Percentiles rank a stretch among this genome's conserved stretches.
Conservation (phyloP, 2,329 filamentous ascomycete species). For the Colletotrichum viniferum region DNA sequence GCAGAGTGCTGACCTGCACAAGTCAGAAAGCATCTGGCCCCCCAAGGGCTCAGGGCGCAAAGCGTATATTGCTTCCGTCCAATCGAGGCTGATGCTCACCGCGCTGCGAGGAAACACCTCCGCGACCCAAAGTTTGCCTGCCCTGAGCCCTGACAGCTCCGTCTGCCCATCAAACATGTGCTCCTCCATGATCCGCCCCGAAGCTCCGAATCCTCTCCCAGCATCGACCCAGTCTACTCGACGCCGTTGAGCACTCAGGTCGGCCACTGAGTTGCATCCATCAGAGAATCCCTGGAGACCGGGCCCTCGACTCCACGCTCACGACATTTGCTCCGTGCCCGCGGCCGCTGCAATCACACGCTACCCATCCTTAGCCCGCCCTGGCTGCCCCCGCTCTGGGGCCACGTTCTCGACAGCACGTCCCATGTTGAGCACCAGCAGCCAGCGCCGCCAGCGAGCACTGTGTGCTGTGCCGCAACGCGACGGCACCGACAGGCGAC, state of each 20-base stretch:
- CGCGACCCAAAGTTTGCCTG: constrained; percentile 7
- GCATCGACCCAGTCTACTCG: background rate
- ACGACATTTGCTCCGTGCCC: constrained; percentile 17
- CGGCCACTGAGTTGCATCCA: constrained; percentile 10
- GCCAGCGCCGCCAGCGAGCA: background rate
- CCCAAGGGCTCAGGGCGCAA: background rate
- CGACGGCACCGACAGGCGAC: background rate
- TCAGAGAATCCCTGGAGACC: constrained; percentile 7
- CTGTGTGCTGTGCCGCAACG: constrained; percentile 19
- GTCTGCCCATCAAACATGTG: constrained; percentile 4
- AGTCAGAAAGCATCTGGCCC: background rate
- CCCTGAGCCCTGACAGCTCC: background rate
- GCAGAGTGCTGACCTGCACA: background rate
- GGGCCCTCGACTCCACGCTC: constrained; percentile 10
- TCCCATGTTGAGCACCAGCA: constrained; percentile 12
- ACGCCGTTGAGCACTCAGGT: background rate
- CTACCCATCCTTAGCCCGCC: constrained; percentile 10
- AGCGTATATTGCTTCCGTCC: background rate
- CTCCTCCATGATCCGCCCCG: constrained; percentile 13
- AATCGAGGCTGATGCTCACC: background rate
- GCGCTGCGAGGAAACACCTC: background rate
- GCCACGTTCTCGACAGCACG: constrained; percentile 22
- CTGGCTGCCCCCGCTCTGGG: constrained; percentile 10
- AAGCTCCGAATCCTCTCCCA: constrained; percentile 4
- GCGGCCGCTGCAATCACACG: constrained; percentile 18